phyloP scores from a whole-genome alignment of 2,329 filamentous ascomycete species.

The Ophiosphaerella korrae region DNA sequence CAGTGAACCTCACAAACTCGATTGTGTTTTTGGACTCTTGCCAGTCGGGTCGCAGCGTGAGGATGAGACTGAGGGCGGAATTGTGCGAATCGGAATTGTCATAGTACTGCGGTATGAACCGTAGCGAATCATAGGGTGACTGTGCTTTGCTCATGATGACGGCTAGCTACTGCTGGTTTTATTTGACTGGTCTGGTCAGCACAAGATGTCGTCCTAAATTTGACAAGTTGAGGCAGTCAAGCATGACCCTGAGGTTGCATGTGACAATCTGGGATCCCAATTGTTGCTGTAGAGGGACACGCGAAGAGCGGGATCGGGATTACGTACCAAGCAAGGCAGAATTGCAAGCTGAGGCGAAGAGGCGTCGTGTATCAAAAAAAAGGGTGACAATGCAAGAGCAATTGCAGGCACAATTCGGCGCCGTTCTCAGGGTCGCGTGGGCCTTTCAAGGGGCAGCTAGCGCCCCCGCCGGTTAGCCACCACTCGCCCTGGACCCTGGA shows the following conservation, averaged over 20 bases:
- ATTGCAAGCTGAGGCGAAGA: too few relatives aligned
- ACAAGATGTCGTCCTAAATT: background rate
- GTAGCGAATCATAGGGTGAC: slow-evolving; percentile 41
- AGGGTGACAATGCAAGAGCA: too few relatives aligned
- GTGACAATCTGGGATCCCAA: too few relatives aligned
- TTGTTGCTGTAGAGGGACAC: too few relatives aligned
- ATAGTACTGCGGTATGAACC: slow-evolving; percentile 76
- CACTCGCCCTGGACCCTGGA: background rate
- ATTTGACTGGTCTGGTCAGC: slow-evolving; percentile 8
- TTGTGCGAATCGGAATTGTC: slow-evolving; percentile 75
- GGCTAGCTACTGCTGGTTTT: background rate
- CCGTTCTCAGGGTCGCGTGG: too few relatives aligned
- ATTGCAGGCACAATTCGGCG: too few relatives aligned
- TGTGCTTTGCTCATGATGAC: slow-evolving; percentile 32
- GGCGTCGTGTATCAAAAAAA: too few relatives aligned
- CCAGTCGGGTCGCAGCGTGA: slow-evolving; percentile 85
- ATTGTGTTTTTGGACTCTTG: slow-evolving; percentile 72
- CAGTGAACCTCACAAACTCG: slow-evolving; percentile 89
- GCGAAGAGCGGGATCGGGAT: too few relatives aligned
- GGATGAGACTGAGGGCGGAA: slow-evolving; percentile 79
- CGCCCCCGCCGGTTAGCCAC: background rate
- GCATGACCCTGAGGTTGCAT: background rate
- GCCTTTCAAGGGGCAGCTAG: too few relatives aligned
- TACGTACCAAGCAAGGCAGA: too few relatives aligned
- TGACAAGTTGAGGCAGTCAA: slow-evolving; percentile 1